These are phyloP conservation scores for Huntiella moniliformis DNA, from an alignment of 2,329 filamentous ascomycete genomes.

Conservation along the genomic window DNA sequence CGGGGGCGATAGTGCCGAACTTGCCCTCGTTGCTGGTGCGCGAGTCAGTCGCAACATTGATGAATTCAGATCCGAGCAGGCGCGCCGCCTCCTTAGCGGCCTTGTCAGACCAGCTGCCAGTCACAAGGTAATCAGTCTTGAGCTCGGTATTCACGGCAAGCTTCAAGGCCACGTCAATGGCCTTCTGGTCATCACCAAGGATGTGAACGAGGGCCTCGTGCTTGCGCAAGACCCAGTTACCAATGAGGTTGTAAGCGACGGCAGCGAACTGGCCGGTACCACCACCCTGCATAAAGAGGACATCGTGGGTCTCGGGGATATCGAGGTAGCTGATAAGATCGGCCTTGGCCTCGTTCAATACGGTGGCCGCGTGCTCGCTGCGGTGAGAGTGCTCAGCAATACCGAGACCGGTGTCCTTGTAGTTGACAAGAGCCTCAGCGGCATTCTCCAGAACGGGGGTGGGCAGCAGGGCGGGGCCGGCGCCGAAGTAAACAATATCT, in stretches of 20 bases:
- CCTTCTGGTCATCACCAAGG: constrained; percentile 29
- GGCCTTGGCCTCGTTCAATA: constrained; percentile 62
- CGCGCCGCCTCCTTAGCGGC: constrained; percentile 66
- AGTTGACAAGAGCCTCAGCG: constrained; percentile 63
- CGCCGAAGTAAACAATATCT: constrained; percentile 73
- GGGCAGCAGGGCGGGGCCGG: constrained; percentile 73
- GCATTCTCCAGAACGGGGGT: constrained; percentile 63
- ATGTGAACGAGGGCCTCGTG: constrained; percentile 39
- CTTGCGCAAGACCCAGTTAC: constrained; percentile 60
- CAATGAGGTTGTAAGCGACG: constrained; percentile 65
- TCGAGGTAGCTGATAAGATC: constrained; percentile 57
- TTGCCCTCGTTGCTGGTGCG: constrained; percentile 53
- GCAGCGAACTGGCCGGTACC: constrained; percentile 76
- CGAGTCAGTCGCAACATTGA: constrained; percentile 62
- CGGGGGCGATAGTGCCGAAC: constrained; percentile 66
- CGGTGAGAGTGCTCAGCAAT: constrained; percentile 84
- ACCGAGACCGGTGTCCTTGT: constrained; percentile 60
- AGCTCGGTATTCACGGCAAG: constrained; percentile 49
- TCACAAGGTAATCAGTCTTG: constrained; percentile 76
- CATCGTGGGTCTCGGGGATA: constrained; percentile 70
- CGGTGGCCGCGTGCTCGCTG: constrained; percentile 55
- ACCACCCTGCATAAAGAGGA: constrained; percentile 75
- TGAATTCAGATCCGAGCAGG: constrained; percentile 55
- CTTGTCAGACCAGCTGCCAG: constrained; percentile 76
- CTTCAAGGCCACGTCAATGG: constrained; percentile 33